These are phyloP conservation scores for Cryptosporidium ryanae DNA, from an alignment of 169 alveolate species.

Conservation along the genomic window DNA sequence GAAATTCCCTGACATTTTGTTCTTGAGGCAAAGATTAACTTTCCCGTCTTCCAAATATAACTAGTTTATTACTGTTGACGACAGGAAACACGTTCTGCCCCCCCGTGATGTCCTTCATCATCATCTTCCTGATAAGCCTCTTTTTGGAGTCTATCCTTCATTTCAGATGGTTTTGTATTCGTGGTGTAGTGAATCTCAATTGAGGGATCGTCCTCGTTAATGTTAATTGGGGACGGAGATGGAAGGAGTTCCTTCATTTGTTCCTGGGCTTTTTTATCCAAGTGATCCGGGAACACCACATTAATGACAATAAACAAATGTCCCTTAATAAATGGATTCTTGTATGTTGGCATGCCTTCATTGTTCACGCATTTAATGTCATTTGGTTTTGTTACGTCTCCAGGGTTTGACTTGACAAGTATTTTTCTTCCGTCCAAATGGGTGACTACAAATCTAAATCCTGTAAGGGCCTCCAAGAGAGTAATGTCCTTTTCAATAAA, in stretches of 20 bases:
- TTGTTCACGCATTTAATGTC: slow-evolving; percentile 90
- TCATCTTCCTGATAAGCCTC: slow-evolving; percentile 79
- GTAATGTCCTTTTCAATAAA: slow-evolving; percentile 90
- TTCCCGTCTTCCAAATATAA: not conserved
- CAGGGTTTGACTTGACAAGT: slow-evolving; percentile 85
- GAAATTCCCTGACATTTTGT: not conserved
- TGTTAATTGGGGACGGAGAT: slow-evolving; percentile 46
- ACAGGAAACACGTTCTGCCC: slow-evolving; percentile 77
- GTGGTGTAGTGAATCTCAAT: slow-evolving; percentile 66
- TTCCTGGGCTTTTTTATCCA: slow-evolving; percentile 61
- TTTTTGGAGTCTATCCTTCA: slow-evolving; percentile 65
- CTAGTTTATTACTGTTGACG: slow-evolving; percentile 71
- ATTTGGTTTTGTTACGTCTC: slow-evolving; percentile 91
- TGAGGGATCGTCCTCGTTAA: slow-evolving; percentile 60
- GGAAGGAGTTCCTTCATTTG: slow-evolving; percentile 38
- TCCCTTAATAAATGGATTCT: slow-evolving; percentile 93
- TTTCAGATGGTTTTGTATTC: slow-evolving; percentile 68
- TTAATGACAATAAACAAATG: slow-evolving; percentile 92
- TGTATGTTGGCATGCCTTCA: slow-evolving; percentile 96
- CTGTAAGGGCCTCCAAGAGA: slow-evolving; percentile 94
- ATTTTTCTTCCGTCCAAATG: slow-evolving; percentile 94
- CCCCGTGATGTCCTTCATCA: slow-evolving; percentile 77
- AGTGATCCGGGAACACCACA: slow-evolving; percentile 91
- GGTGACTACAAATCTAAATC: slow-evolving; percentile 90
- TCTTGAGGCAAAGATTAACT: not conserved